Conservation (phyloP, 1,139 yeast genomes). For the Lodderomyces beijingensis region DNA sequence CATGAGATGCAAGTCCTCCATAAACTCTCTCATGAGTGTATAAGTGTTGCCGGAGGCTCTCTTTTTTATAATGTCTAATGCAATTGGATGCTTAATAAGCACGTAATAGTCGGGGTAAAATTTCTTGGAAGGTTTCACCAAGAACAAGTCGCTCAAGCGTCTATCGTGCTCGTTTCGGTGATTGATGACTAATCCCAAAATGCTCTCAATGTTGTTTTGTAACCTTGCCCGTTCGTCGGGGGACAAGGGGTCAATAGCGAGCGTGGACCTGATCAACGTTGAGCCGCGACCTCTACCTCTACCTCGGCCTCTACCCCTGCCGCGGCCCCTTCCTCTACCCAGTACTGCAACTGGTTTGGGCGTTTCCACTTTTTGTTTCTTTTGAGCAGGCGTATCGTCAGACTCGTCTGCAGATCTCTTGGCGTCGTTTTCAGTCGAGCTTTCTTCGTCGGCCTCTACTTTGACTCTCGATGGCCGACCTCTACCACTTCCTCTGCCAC, state of each 20-base stretch:
- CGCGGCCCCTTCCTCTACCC: conserved; percentile 17
- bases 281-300: conserved; percentile 25
- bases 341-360: conserved; percentile 18
- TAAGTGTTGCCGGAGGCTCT: conserved; percentile 54
- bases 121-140: conserved; percentile 65
- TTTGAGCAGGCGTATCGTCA: conserved; percentile 13
- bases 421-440: conserved; percentile 1
- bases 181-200: conserved; percentile 42
- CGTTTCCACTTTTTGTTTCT: conserved; percentile 27
- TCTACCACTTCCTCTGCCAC: conserved; percentile 2
- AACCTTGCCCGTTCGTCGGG: conserved; percentile 41
- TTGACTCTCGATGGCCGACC: conserved; percentile 1
- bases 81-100: conserved; percentile 75
- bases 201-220: conserved; percentile 36
- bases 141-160: conserved; percentile 55
- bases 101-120: conserved; percentile 85
- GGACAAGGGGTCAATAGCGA: conserved; percentile 35
- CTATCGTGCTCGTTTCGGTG: conserved; percentile 41
- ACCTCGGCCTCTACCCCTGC: conserved; percentile 24
- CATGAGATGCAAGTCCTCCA: conserved; percentile 72
- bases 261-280: conserved; percentile 30
- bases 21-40: conserved; percentile 52
- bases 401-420: conserved; percentile 13
- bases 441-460: conserved; percentile 11
- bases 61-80: conserved; percentile 63